A percentile compares a stretch with the other conserved stretches of the same genome.
Evolutionary conservation across 176 grass and related monocot species (phyloP).

Genomic region (Aegilops umbellulata): DNA sequence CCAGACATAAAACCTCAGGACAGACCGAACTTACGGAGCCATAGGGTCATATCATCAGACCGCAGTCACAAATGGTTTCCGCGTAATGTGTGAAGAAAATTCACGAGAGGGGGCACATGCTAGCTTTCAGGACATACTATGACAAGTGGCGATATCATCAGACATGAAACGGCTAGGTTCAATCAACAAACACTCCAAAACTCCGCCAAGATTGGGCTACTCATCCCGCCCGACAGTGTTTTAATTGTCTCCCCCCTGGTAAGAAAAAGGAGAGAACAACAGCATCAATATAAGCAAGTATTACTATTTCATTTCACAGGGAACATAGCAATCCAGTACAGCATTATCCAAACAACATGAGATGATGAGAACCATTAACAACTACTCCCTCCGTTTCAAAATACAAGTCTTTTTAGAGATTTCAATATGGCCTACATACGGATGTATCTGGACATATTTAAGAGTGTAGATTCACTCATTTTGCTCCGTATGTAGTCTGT

Average conservation of each 20-base stretch:
- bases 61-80: conserved; percentile 34
- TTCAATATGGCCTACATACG: too few relatives aligned
- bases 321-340: too few relatives aligned
- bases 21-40: neutral
- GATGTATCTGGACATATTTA: too few relatives aligned
- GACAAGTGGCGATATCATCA: conserved; percentile 30
- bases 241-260: conserved; percentile 50
- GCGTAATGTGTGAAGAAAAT: conserved; percentile 28
- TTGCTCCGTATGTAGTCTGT: too few relatives aligned
- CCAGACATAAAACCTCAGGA: neutral
- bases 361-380: too few relatives aligned
- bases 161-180: conserved; percentile 22
- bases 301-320: neutral
- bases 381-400: too few relatives aligned
- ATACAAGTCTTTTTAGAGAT: too few relatives aligned
- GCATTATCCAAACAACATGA: too few relatives aligned
- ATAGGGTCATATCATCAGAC: conserved; percentile 30
- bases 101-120: conserved; percentile 1
- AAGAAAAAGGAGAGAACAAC: neutral
- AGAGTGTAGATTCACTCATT: too few relatives aligned
- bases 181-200: conserved; percentile 42
- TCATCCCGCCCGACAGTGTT: neutral
- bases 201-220: conserved; percentile 35
- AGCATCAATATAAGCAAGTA: neutral
- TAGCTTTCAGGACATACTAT: conserved; percentile 39